Conservation (phyloP, 805 yeast species). For the Hanseniaspora lindneri region DNA sequence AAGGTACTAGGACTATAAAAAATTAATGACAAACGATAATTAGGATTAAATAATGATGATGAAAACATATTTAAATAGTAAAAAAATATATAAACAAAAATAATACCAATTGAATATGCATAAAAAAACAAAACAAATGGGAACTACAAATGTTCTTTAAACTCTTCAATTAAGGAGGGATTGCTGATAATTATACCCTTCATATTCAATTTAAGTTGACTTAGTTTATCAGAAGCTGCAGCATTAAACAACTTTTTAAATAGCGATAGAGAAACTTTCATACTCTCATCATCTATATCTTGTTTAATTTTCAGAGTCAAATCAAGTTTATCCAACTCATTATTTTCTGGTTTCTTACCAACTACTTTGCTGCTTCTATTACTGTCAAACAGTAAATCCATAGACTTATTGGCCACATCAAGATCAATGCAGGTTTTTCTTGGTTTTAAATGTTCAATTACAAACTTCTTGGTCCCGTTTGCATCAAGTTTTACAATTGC, state of each 20-base stretch:
- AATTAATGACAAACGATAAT: neutral
- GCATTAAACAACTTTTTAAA: constrained; percentile 1
- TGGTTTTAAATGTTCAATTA: constrained; percentile 90
- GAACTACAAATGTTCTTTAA: constrained; percentile 2
- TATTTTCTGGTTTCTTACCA: neutral
- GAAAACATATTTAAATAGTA: neutral
- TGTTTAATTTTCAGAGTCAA: constrained; percentile 11
- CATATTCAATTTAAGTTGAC: neutral
- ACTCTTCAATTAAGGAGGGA: neutral
- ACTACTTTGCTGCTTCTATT: neutral
- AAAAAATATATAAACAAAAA: neutral
- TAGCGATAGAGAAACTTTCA: constrained; percentile 1
- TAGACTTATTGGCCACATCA: constrained; percentile 36
- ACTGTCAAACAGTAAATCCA: constrained; percentile 21
- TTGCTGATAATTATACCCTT: constrained; percentile 3
- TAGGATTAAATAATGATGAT: neutral
- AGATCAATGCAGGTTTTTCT: constrained; percentile 46
- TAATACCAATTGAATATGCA: neutral
- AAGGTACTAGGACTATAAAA: constrained; percentile 17
- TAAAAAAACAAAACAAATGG: neutral
- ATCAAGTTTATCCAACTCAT: neutral
- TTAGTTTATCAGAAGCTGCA: neutral
- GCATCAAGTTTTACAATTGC: constrained; percentile 80
- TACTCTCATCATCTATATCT: constrained; percentile 8
- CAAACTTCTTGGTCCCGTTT: constrained; percentile 58